Percentiles rank a stretch among this genome's conserved stretches.
Conservation (phyloP, 2,329 filamentous ascomycete genomes). For the Cryphonectria nitschkei region DNA sequence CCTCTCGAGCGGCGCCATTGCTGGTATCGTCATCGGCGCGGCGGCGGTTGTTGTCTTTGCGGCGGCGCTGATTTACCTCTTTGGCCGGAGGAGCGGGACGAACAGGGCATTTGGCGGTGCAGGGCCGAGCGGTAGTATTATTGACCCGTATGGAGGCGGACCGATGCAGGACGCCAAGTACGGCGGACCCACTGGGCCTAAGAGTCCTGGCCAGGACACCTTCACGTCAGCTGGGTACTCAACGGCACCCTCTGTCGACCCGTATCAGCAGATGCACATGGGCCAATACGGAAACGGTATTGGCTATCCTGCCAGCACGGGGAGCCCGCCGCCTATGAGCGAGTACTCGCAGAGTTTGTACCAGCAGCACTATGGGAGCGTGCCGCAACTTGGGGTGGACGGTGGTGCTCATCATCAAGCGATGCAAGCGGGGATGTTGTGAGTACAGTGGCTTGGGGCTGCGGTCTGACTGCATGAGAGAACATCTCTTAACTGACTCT, state of each 20-base stretch:
- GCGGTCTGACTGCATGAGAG: neutral
- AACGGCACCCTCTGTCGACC: constrained; percentile 31
- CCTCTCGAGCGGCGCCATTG: constrained; percentile 54
- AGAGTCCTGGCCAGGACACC: constrained; percentile 41
- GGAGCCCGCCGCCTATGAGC: constrained; percentile 31
- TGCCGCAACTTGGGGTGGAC: constrained; percentile 14
- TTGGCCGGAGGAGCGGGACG: constrained; percentile 46
- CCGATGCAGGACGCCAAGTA: constrained; percentile 37
- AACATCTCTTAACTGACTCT: constrained; percentile 22
- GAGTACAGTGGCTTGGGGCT: constrained; percentile 28
- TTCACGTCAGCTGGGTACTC: constrained; percentile 35
- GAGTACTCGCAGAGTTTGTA: constrained; percentile 28
- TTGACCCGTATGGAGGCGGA: constrained; percentile 24
- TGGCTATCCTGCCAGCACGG: constrained; percentile 22
- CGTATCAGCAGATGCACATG: constrained; percentile 34
- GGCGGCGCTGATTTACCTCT: constrained; percentile 52
- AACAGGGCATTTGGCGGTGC: constrained; percentile 39
- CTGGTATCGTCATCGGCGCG: constrained; percentile 60
- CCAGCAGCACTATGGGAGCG: constrained; percentile 11
- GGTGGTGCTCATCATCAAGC: neutral
- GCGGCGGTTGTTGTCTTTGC: constrained; percentile 49
- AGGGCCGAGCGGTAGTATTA: constrained; percentile 24
- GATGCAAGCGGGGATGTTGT: constrained; percentile 36
- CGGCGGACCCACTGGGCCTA: constrained; percentile 32
- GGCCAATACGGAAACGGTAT: constrained; percentile 13